phyloP scores from a whole-genome alignment of 2,329 filamentous ascomycete species.

The Fusarium pseudograminearum region DNA sequence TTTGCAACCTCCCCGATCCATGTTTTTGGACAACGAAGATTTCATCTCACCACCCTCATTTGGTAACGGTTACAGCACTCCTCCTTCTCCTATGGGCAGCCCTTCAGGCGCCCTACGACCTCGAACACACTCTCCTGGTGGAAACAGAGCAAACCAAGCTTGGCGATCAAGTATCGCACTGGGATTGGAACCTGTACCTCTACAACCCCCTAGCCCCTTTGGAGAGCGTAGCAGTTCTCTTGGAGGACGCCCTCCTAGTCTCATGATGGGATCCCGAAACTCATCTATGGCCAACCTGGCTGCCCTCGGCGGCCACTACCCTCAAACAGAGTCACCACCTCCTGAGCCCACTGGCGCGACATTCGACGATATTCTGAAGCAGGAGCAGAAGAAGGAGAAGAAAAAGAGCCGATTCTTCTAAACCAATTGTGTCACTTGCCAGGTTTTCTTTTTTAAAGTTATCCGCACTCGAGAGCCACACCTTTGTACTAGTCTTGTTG shows the following conservation, averaged over 20 bases:
- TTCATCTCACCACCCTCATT: constrained; percentile 41
- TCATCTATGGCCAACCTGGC: constrained; percentile 54
- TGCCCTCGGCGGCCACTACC: constrained; percentile 36
- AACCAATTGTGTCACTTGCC: neutral
- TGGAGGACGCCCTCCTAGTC: constrained; percentile 51
- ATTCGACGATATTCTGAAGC: constrained; percentile 62
- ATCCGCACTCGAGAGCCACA: constrained; percentile 11
- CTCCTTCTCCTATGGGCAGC: constrained; percentile 46
- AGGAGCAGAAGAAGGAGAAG: constrained; percentile 54
- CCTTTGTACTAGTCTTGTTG: constrained; percentile 17
- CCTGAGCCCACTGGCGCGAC: constrained; percentile 54
- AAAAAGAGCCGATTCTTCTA: constrained; percentile 59
- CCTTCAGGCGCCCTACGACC: constrained; percentile 53
- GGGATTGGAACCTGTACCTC: constrained; percentile 58
- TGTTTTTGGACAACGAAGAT: constrained; percentile 52
- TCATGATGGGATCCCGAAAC: constrained; percentile 51
- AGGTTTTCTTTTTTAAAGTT: constrained; percentile 20
- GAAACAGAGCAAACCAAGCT: constrained; percentile 51
- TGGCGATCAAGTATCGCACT: constrained; percentile 59
- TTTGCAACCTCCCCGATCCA: constrained; percentile 53
- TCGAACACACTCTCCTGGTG: constrained; percentile 56
- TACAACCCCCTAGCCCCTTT: constrained; percentile 51
- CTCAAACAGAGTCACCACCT: constrained; percentile 39
- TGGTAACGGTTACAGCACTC: constrained; percentile 44
- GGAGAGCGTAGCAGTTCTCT: constrained; percentile 54